Conservation (phyloP, 2,329 filamentous ascomycete genomes). For the Hypoxylon sp. region DNA sequence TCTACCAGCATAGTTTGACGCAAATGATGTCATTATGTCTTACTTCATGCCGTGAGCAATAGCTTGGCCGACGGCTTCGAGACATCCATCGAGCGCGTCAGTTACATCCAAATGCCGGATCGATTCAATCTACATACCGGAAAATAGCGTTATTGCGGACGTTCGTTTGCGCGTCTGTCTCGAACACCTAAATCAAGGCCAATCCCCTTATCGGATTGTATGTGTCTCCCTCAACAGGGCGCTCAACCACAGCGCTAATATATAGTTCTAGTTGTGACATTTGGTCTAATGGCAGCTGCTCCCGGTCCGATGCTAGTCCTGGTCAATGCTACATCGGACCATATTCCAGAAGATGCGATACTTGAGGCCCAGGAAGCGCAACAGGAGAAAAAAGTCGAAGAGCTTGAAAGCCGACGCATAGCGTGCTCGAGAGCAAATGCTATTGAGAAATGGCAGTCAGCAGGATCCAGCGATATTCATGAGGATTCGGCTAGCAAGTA, state of each 20-base stretch:
- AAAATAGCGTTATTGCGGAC: slow-evolving; percentile 61
- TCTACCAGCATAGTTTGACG: slow-evolving; percentile 64
- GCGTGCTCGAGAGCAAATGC: neutral
- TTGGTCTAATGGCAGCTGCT: slow-evolving; percentile 56
- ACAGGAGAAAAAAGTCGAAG: slow-evolving; percentile 39
- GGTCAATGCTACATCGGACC: slow-evolving; percentile 59
- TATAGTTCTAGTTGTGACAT: slow-evolving; percentile 55
- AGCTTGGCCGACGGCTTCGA: slow-evolving; percentile 60
- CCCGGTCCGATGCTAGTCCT: slow-evolving; percentile 58
- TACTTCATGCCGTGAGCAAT: slow-evolving; percentile 60
- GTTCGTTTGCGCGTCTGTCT: slow-evolving; percentile 59
- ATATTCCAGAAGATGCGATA: slow-evolving; percentile 59
- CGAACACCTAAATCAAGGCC: slow-evolving; percentile 58
- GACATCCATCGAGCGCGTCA: slow-evolving; percentile 46
- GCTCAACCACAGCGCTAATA: neutral
- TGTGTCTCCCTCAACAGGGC: slow-evolving; percentile 30
- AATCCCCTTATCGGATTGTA: slow-evolving; percentile 59
- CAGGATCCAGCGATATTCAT: slow-evolving; percentile 8
- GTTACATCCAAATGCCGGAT: neutral
- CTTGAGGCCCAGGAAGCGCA: slow-evolving; percentile 53
- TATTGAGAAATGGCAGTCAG: neutral
- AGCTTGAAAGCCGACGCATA: slow-evolving; percentile 34
- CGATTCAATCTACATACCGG: slow-evolving; percentile 38
- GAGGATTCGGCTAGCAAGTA: slow-evolving; percentile 1
- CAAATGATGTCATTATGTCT: slow-evolving; percentile 60